Conservation (phyloP, 768 basidiomycete genomes). For the Collybia sp. region DNA sequence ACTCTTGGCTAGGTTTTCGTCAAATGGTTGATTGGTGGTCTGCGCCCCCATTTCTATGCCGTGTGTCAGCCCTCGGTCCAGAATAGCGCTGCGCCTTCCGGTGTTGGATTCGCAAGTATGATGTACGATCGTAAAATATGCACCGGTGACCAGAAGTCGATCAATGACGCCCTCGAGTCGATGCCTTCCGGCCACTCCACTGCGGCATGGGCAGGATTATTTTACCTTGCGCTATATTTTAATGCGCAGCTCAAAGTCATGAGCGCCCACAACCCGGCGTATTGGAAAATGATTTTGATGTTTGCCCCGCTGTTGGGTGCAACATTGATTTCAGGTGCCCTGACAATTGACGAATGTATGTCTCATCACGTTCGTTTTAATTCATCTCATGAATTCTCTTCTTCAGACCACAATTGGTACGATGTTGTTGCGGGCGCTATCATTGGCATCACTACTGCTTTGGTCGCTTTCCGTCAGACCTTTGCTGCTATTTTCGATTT, state of each 20-base stretch:
- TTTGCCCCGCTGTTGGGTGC: conserved; percentile 55
- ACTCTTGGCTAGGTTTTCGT: conserved; percentile 41
- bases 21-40: conserved; percentile 50
- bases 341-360: conserved; percentile 54
- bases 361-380: conserved; percentile 1
- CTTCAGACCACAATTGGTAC: conserved; percentile 49
- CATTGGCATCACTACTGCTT: conserved; percentile 42
- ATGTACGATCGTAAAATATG: conserved; percentile 51
- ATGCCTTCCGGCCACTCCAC: conserved; percentile 58
- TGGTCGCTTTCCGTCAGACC: conserved; percentile 50
- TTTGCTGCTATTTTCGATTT: conserved; percentile 56
- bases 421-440: conserved; percentile 50
- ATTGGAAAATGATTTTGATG: conserved; percentile 60
- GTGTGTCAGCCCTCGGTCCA: conserved; percentile 45
- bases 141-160: conserved; percentile 49
- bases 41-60: conserved; percentile 46
- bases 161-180: conserved; percentile 52
- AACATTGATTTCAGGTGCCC: conserved; percentile 46
- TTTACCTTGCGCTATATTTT: conserved; percentile 41
- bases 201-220: conserved; percentile 51
- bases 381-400: background rate
- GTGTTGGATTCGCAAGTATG: conserved; percentile 41
- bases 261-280: conserved; percentile 54
- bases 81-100: conserved; percentile 21
- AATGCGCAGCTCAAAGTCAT: conserved; percentile 58